Percentiles rank a stretch among this genome's conserved stretches.
Evolutionary conservation across 768 basidiomycete species (phyloP).

Genomic region (Termitomyces bulborhizus): DNA sequence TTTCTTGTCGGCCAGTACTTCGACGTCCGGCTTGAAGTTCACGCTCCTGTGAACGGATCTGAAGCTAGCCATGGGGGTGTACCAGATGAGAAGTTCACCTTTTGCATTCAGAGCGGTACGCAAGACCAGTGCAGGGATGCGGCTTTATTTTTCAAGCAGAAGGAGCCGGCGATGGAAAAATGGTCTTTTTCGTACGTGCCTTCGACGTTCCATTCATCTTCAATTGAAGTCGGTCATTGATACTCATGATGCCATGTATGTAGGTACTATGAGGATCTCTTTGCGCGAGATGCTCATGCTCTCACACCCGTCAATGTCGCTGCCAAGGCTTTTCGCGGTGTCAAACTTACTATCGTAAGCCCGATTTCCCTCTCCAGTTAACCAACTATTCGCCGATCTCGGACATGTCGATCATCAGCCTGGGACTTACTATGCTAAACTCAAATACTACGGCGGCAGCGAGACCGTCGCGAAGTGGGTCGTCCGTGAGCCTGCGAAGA

Average conservation of each 20-base stretch:
- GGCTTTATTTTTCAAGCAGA: slow-evolving; percentile 28
- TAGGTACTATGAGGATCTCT: slow-evolving; percentile 39
- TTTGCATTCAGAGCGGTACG: slow-evolving; percentile 28
- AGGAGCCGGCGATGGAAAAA: slow-evolving; percentile 27
- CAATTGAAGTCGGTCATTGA: not conserved
- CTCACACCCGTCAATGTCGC: slow-evolving; percentile 33
- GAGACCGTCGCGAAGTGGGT: slow-evolving; percentile 34
- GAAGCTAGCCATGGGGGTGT: slow-evolving; percentile 27
- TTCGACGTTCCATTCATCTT: not conserved
- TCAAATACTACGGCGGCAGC: slow-evolving; percentile 27
- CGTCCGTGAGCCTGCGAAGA: slow-evolving; percentile 27
- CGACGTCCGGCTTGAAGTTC: slow-evolving; percentile 36
- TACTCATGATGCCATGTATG: not conserved
- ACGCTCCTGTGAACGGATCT: slow-evolving; percentile 34
- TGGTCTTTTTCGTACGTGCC: slow-evolving; percentile 33
- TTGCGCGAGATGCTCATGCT: slow-evolving; percentile 28
- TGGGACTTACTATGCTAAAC: slow-evolving; percentile 32
- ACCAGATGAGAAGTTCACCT: slow-evolving; percentile 31
- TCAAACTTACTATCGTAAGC: slow-evolving; percentile 23
- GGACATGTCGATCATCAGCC: slow-evolving; percentile 18
- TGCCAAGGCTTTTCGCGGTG: slow-evolving; percentile 35
- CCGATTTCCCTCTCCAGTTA: not conserved
- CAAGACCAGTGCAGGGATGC: slow-evolving; percentile 28
- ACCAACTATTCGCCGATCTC: not conserved
- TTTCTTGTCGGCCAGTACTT: slow-evolving; percentile 37